These are phyloP conservation scores for Cucumis sativus DNA, from an alignment of 306 rosid genomes.

Conservation along the genomic window Cucumber_9930_V3 NC_026659.2:24211501-24212000, in stretches of 20 bases:
- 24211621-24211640: constrained; percentile 12
- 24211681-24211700: neutral
- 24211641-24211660: neutral
- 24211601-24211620: constrained; percentile 40
- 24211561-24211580: constrained; percentile 78
- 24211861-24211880: neutral
- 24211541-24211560: constrained; percentile 76
- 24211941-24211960: neutral
- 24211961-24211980: neutral
- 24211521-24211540: constrained; percentile 97
- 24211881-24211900: neutral
- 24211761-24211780: neutral
- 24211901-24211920: neutral
- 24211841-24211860: neutral
- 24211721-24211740: neutral
- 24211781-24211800: neutral
- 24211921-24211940: neutral
- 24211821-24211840: neutral
- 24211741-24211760: neutral
- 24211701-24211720: neutral
- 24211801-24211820: neutral
- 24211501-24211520: constrained; percentile 99
- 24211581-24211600: constrained; percentile 71
- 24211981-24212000: neutral
- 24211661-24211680: neutral